A percentile compares a stretch with the other conserved stretches of the same genome.
phyloP scores from a whole-genome alignment of 1,139 yeast species.

The Hyphopichia fennica region DNA sequence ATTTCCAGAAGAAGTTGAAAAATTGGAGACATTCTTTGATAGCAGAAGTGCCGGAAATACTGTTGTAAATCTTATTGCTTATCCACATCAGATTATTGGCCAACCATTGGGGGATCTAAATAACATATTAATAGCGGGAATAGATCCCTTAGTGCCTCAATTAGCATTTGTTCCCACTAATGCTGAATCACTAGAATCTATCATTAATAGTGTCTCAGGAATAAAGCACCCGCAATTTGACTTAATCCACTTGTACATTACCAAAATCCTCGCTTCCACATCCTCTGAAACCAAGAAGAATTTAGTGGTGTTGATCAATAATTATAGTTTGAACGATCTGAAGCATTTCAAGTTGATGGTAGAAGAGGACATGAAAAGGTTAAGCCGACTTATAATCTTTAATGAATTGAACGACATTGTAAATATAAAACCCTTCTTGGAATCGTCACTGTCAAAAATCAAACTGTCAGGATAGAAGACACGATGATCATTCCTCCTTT shows the following conservation, averaged over 20 bases:
- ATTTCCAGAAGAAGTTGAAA: background rate
- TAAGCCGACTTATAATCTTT: background rate
- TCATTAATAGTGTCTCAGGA: slow-evolving; percentile 15
- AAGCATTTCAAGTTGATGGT: background rate
- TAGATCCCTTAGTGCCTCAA: slow-evolving; percentile 24
- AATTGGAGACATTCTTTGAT: background rate
- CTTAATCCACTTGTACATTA: slow-evolving; percentile 19
- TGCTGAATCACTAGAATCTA: background rate
- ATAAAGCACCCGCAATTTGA: slow-evolving; percentile 25
- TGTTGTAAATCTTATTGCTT: slow-evolving; percentile 2
- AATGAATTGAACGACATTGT: slow-evolving; percentile 1
- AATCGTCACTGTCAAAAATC: too few species aligned
- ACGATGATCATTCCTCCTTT: too few species aligned
- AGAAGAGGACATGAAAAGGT: background rate
- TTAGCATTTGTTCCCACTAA: slow-evolving; percentile 13
- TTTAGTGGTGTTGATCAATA: background rate
- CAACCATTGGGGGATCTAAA: slow-evolving; percentile 11
- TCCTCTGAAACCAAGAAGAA: background rate
- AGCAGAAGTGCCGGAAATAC: background rate
- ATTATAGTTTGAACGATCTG: background rate
- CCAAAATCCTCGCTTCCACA: background rate
- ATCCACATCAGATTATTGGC: slow-evolving; percentile 20
- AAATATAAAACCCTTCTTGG: background rate
- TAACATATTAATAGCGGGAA: slow-evolving; percentile 22
- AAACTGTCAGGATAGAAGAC: too few species aligned